Base-by-base conservation (phyloP, 768 basidiomycete species). In the Boletus sensibilis region DNA sequence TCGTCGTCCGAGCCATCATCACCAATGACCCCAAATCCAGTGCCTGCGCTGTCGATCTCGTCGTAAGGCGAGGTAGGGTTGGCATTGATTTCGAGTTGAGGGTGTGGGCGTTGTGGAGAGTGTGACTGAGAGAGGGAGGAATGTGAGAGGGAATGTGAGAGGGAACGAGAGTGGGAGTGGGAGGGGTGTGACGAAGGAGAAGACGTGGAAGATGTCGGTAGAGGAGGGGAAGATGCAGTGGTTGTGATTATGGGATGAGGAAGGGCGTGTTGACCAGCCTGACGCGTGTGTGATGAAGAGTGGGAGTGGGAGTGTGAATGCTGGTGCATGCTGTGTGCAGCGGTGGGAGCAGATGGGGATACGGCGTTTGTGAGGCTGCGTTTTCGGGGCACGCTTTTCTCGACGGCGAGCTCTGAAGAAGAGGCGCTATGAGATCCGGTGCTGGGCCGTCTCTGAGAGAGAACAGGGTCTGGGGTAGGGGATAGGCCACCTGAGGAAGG, bases 351-450 rank as follows among this genome's bases (percentile, higher is more conserved):
- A 2, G 64, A n/a, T 4, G 57, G 39, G 12, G 68, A 57, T 65
- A 70, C 41, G 74, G 72, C 68, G 50, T 74, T 71, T 2, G 76
- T 83, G 65, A 88, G 85, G 66, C 84, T 86, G 56, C 88, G 79
- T 70, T 89, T 89, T 37, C 86, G 76, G 2, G 86, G 84, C 11
- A 87, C 77, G 42, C 80, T 79, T 49, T 84, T 80, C 55, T 77
- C 71, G 11, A 77, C 75, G 2, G 45, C 55, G 35, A 72, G 62
- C 11, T 84, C 79, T 23, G 83, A 79, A 29, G 82, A 76, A 21
- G 84, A 77, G 18, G 72, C 61, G 25, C 70, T 73, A 55, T 75
- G 76, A 5, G 70, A 69, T 53, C 72, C 70, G 14, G 76, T 70
- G 41, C 74, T 72, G 25, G 77, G 76, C 16, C 77, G 71, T 44